These are phyloP conservation scores for Rubia balearica DNA, from an alignment of 305 asterid genomes.

Conservation along the genomic window DNA sequence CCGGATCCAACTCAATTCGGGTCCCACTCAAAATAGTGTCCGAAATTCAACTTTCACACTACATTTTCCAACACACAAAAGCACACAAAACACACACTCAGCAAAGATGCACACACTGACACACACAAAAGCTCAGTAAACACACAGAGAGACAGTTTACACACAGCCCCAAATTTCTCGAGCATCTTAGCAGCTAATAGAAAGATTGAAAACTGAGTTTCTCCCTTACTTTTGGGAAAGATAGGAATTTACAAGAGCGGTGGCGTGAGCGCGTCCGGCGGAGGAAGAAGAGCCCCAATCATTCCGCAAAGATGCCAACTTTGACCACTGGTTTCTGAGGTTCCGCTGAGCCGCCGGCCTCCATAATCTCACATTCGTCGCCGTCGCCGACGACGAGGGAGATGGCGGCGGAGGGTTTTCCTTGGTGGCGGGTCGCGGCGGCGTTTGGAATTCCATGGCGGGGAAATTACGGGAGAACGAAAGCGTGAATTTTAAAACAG, in stretches of 20 bases:
- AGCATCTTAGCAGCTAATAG: neutral
- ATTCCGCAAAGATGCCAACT: conserved; percentile 44
- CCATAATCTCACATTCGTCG: conserved; percentile 49
- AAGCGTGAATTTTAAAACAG: neutral
- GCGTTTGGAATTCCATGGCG: conserved; percentile 13
- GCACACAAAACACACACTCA: neutral
- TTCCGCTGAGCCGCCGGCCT: conserved; percentile 74
- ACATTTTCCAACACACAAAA: no score
- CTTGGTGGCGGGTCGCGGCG: neutral
- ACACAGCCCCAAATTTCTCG: neutral
- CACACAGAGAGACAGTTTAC: no score
- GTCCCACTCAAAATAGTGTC: no score
- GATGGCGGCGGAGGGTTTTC: conserved; percentile 11
- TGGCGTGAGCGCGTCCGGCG: conserved; percentile 59
- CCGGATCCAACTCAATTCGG: no score
- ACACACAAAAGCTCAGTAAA: no score
- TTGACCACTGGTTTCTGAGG: conserved; percentile 79
- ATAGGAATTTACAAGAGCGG: conserved; percentile 56
- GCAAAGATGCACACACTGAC: no score
- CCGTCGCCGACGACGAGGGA: conserved; percentile 22
- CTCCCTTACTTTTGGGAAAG: conserved; percentile 54
- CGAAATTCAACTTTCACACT: no score
- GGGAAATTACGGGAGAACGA: neutral
- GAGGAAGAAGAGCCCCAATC: conserved; percentile 63
- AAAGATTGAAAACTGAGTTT: neutral